Percentiles rank a stretch among this genome's conserved stretches.
phyloP scores from a whole-genome alignment of 2,329 filamentous ascomycete species.

The Amauroascus niger region DNA sequence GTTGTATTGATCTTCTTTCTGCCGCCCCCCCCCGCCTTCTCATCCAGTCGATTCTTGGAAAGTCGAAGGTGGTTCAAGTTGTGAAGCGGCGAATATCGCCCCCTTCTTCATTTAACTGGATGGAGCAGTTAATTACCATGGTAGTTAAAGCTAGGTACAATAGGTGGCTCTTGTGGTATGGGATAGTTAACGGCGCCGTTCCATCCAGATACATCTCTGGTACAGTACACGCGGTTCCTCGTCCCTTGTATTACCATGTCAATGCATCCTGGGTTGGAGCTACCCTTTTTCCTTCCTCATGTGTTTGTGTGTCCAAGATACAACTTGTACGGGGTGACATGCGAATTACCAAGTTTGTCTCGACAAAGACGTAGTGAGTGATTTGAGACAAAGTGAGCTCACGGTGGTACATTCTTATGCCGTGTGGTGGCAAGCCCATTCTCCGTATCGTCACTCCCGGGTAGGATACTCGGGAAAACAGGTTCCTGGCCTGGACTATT shows the following conservation, averaged over 20 bases:
- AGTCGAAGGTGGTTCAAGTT: neutral
- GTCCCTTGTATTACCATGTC: no score
- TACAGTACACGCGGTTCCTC: neutral
- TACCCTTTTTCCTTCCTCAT: no score
- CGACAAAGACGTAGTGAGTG: neutral
- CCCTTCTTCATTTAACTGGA: neutral
- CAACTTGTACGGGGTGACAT: no score
- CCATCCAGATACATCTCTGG: neutral
- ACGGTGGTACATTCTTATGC: no score
- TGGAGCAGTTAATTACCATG: conserved; percentile 1
- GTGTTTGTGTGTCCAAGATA: no score
- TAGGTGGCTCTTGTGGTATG: neutral
- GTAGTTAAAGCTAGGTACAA: no score
- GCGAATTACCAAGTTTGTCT: neutral
- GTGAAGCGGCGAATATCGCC: no score
- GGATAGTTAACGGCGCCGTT: neutral
- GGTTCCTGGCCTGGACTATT: neutral
- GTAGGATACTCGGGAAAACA: neutral
- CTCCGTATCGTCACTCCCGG: neutral
- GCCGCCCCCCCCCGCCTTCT: neutral
- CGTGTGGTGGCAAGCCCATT: neutral
- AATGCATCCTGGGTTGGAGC: no score
- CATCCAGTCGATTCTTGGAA: neutral
- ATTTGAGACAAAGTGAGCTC: no score
- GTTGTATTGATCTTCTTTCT: neutral